Evolutionary conservation across 441 rosid species (phyloP).

Genomic region (Brassica balearica): DNA sequence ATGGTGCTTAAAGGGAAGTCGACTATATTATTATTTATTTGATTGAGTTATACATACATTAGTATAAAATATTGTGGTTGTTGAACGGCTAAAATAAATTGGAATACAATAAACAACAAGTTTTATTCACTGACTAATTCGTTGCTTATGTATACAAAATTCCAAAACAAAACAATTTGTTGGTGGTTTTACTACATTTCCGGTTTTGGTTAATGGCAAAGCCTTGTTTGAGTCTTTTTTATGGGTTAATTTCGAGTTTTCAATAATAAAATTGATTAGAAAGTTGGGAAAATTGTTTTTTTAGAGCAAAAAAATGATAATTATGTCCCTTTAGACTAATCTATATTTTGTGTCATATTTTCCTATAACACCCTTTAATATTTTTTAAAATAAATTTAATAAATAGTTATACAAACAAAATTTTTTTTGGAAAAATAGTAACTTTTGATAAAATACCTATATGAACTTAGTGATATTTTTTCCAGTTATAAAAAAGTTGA

Average conservation of each 20-base stretch:
- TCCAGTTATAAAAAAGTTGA: too few relatives aligned
- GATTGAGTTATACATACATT: slow-evolving; percentile 9
- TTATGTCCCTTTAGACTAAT: too few relatives aligned
- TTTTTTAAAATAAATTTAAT: too few relatives aligned
- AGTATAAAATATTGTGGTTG: slow-evolving; percentile 8
- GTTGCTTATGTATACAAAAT: slow-evolving; percentile 6
- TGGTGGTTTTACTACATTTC: slow-evolving; percentile 11
- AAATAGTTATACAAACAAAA: too few relatives aligned
- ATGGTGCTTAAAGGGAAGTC: not conserved
- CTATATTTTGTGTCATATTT: too few relatives aligned
- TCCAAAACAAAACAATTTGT: slow-evolving; percentile 1
- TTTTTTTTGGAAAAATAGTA: too few relatives aligned
- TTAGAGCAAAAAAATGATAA: too few relatives aligned
- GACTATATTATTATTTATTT: not conserved
- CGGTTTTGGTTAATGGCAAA: slow-evolving; percentile 20
- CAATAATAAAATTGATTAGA: not conserved
- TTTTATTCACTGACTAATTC: not conserved
- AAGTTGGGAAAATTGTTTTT: too few relatives aligned
- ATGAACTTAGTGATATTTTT: too few relatives aligned
- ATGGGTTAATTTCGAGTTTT: not conserved
- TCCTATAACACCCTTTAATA: too few relatives aligned
- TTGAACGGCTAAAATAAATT: slow-evolving; percentile 17
- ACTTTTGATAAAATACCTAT: too few relatives aligned
- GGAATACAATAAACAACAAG: not conserved
- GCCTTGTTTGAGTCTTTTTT: slow-evolving; percentile 6